phyloP scores from a whole-genome alignment of 1,284 basidiomycete species.

The Cryptococcus maquisensis region DNA sequence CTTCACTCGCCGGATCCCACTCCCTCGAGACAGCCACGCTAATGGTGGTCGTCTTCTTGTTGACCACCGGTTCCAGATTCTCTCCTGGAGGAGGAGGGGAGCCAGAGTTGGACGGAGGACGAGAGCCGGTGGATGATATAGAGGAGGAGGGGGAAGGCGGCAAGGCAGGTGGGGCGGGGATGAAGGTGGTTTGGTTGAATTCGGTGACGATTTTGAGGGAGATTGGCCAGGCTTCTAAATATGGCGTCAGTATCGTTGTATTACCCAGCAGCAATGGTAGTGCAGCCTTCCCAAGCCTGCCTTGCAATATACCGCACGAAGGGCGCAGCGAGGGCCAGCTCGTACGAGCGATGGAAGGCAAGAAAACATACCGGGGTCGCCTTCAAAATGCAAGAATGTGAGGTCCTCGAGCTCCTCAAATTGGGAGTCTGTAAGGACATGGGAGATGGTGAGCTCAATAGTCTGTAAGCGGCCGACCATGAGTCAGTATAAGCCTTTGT shows the following conservation, averaged over 20 bases:
- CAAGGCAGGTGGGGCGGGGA: background rate
- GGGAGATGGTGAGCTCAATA: conserved; percentile 14
- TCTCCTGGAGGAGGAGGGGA: background rate
- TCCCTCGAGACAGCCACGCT: conserved; percentile 6
- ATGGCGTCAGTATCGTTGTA: background rate
- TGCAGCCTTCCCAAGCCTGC: no score
- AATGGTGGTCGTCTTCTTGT: conserved; percentile 9
- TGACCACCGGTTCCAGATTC: background rate
- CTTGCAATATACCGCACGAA: no score
- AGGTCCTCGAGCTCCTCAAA: conserved; percentile 17
- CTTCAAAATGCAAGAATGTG: conserved; percentile 16
- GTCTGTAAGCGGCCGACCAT: conserved; percentile 1
- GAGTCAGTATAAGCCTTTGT: background rate
- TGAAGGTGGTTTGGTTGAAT: background rate
- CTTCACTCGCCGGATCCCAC: conserved; percentile 11
- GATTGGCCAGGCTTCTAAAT: conserved; percentile 16
- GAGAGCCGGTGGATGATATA: background rate
- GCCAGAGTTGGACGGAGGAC: background rate
- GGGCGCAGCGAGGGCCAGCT: no score
- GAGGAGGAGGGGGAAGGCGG: background rate
- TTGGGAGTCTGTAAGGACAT: conserved; percentile 15
- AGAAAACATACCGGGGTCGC: conserved; percentile 6
- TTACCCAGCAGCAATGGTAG: no score
- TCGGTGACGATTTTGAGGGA: conserved; percentile 13
- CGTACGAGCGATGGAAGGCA: background rate